Conservation (phyloP, 345 rosid species). For the Arabis alpina region DNA sequence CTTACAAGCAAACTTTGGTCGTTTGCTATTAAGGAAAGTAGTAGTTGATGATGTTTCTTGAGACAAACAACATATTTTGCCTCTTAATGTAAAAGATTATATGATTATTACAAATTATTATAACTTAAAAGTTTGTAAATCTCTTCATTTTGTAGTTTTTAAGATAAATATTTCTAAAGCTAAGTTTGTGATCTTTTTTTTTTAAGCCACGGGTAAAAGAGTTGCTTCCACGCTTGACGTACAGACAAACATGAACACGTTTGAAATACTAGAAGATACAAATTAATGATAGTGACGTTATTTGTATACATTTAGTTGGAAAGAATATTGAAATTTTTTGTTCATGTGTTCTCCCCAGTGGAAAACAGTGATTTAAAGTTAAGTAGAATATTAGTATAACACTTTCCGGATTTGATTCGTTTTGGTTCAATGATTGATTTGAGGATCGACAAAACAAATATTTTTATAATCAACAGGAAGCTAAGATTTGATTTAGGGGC, state of each 20-base stretch:
- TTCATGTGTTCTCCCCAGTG: not conserved
- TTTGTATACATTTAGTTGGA: not conserved
- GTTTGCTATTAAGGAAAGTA: constrained; percentile 39
- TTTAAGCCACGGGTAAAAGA: constrained; percentile 17
- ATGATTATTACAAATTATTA: constrained; percentile 21
- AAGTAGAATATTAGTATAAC: not conserved
- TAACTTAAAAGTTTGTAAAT: constrained; percentile 32
- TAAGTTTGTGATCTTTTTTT: not conserved
- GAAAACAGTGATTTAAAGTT: not conserved
- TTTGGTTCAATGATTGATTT: constrained; percentile 1
- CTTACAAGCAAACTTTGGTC: constrained; percentile 40
- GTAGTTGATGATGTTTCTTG: constrained; percentile 22
- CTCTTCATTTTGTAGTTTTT: not conserved
- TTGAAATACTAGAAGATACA: no score
- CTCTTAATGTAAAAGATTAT: constrained; percentile 12
- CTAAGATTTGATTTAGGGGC: no score
- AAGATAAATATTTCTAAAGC: constrained; percentile 2
- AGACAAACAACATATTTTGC: constrained; percentile 21
- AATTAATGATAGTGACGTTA: not conserved
- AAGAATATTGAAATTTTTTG: no score
- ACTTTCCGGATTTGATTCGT: not conserved
- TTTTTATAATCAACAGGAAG: no score
- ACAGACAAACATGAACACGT: not conserved
- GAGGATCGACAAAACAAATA: not conserved
- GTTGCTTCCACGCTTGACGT: constrained; percentile 22